Conservation (phyloP, 23 red algal species). For the Gracilaria gracilis region DNA sequence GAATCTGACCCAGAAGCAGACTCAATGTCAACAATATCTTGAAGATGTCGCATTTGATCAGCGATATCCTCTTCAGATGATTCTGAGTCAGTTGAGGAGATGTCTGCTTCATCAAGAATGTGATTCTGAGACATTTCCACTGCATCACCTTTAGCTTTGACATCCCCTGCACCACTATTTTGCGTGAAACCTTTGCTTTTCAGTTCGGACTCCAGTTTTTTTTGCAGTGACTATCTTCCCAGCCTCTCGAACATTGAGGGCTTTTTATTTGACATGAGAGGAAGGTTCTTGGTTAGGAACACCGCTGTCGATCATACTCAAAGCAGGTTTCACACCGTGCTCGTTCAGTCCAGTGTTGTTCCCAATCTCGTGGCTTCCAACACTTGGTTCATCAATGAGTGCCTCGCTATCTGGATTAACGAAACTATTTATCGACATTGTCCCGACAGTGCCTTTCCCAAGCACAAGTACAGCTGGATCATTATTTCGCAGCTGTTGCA, state of each 20-base stretch:
- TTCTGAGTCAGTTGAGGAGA: background rate
- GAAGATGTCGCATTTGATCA: conserved; percentile 52
- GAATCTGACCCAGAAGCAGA: conserved; percentile 34
- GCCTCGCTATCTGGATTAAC: background rate
- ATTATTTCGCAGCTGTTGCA: background rate
- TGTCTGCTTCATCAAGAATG: conserved; percentile 20
- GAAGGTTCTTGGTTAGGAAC: background rate
- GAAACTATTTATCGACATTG: background rate
- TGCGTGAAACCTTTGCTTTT: background rate
- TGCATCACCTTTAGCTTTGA: background rate
- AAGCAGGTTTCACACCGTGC: background rate
- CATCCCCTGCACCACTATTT: no score
- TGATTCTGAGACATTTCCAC: no score
- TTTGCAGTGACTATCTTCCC: no score
- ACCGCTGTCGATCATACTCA: background rate
- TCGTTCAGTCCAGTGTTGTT: background rate
- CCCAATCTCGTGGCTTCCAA: background rate
- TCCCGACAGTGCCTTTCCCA: background rate
- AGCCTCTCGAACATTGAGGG: background rate
- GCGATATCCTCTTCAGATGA: conserved; percentile 23
- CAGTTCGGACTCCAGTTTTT: background rate
- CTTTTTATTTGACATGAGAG: background rate
- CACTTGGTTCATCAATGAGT: background rate
- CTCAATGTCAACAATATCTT: conserved; percentile 21
- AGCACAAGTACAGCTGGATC: no score